These are phyloP conservation scores for Naumovozyma baii DNA, from an alignment of 805 yeast genomes.

Conservation along the genomic window DNA sequence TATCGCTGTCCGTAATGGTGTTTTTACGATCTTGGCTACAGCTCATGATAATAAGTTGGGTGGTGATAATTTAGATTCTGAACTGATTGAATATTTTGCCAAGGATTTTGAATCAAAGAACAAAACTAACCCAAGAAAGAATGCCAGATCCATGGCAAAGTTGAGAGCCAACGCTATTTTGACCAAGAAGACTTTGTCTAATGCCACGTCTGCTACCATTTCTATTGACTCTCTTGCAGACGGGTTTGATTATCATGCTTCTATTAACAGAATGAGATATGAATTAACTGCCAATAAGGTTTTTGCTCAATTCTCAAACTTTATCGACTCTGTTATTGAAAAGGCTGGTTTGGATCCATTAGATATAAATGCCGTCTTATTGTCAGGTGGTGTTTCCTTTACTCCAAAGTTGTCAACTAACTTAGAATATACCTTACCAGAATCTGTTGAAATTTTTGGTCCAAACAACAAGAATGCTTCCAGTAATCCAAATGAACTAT, in stretches of 20 bases:
- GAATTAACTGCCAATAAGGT: conserved; percentile 79
- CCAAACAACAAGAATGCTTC: conserved; percentile 74
- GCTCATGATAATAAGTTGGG: conserved; percentile 76
- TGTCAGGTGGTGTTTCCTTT: conserved; percentile 89
- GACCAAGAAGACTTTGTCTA: conserved; percentile 85
- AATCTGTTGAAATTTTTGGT: conserved; percentile 53
- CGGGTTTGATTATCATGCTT: conserved; percentile 86
- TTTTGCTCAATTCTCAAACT: conserved; percentile 62
- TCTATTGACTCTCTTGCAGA: conserved; percentile 92
- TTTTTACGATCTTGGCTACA: conserved; percentile 79
- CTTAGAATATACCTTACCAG: conserved; percentile 70
- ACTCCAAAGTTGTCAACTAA: conserved; percentile 83
- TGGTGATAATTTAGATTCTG: conserved; percentile 76
- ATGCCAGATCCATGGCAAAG: conserved; percentile 81
- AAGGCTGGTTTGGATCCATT: conserved; percentile 80
- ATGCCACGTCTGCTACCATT: conserved; percentile 78
- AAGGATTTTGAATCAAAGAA: conserved; percentile 89
- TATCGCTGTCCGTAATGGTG: conserved; percentile 86
- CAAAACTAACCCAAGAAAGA: conserved; percentile 69
- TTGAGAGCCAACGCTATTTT: conserved; percentile 71
- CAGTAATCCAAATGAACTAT: conserved; percentile 77
- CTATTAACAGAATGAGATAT: conserved; percentile 87
- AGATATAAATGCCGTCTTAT: conserved; percentile 82
- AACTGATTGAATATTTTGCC: conserved; percentile 74
- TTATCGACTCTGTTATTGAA: conserved; percentile 61